Percentiles rank a stretch among this genome's conserved stretches.
These are phyloP conservation scores for Escallonia herrerae DNA, from an alignment of 129 eudicot genomes.

Conservation along the genomic window DNA sequence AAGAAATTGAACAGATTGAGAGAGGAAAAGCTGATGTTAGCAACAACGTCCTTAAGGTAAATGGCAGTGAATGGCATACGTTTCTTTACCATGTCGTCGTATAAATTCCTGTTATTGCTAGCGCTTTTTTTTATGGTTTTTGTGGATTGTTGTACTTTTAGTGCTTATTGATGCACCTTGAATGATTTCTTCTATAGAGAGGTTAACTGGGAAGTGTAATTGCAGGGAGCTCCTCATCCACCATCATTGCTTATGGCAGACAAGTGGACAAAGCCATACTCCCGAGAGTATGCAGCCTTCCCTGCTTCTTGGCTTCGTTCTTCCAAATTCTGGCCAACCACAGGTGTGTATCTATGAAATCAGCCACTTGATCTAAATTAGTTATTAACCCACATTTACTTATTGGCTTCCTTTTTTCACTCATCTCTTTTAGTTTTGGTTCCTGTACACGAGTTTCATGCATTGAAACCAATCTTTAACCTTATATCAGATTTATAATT, in stretches of 20 bases:
- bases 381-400: not conserved
- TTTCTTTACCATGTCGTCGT: too few relatives aligned
- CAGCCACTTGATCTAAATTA: too few relatives aligned
- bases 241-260: constrained; percentile 90
- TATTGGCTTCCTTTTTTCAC: not conserved
- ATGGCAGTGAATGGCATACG: not conserved
- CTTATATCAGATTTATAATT: too few relatives aligned
- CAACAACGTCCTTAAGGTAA: constrained; percentile 90
- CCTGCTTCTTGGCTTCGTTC: constrained; percentile 95
- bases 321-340: constrained; percentile 95
- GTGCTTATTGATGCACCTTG: not conserved
- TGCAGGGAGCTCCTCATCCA: constrained; percentile 97
- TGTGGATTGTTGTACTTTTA: not conserved
- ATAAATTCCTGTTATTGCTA: too few relatives aligned
- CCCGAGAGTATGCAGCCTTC: constrained; percentile 92
- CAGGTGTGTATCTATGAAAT: constrained; percentile 33
- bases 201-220: constrained; percentile 7
- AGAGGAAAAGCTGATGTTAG: constrained; percentile 67
- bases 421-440: not conserved
- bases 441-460: not conserved
- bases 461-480: not conserved
- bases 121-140: not conserved
- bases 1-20: constrained; percentile 81
- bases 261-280: constrained; percentile 88
- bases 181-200: not conserved